A percentile compares a stretch with the other conserved stretches of the same genome.
phyloP scores from a whole-genome alignment of 805 yeast genomes.

The Saccharomycopsis guyanensis region DNA sequence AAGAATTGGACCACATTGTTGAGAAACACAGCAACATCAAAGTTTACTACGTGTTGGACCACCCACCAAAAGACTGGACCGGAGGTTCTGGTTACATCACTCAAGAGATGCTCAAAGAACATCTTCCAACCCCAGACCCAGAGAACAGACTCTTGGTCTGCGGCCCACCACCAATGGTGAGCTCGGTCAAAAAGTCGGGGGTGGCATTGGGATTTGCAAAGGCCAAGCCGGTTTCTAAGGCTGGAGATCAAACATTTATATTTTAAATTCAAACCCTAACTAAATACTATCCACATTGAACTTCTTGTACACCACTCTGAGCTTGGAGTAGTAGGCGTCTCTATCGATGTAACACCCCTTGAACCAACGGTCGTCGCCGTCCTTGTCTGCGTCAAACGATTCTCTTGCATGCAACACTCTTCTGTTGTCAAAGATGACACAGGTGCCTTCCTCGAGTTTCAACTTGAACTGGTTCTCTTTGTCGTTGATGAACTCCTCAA shows the following conservation, averaged over 20 bases:
- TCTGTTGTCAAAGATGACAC: conserved; percentile 65
- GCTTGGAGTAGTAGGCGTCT: conserved; percentile 56
- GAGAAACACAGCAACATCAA: conserved; percentile 51
- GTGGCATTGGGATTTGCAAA: conserved; percentile 63
- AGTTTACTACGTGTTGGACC: conserved; percentile 69
- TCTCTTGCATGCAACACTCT: conserved; percentile 59
- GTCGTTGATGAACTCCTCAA: conserved; percentile 49
- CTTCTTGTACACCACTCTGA: conserved; percentile 32
- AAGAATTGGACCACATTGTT: conserved; percentile 67
- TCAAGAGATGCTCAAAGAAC: conserved; percentile 55
- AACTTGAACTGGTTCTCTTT: conserved; percentile 46
- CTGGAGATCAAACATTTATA: conserved; percentile 85
- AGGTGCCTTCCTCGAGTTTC: conserved; percentile 49
- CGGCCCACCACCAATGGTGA: conserved; percentile 92
- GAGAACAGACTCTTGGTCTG: conserved; percentile 72
- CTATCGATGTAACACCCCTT: conserved; percentile 71
- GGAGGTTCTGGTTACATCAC: conserved; percentile 80
- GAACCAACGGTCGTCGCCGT: conserved; percentile 49
- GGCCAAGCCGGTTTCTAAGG: conserved; percentile 82
- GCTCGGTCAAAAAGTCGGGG: conserved; percentile 73
- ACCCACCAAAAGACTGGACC: conserved; percentile 61
- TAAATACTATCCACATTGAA: conserved; percentile 11
- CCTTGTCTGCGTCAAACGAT: conserved; percentile 20
- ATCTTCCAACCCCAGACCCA: conserved; percentile 53
- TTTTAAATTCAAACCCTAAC: conserved; percentile 37